A percentile compares a stretch with the other conserved stretches of the same genome.
phyloP scores from a whole-genome alignment of 1,284 basidiomycete species.

The Phellopilus nigrolimitatus region DNA sequence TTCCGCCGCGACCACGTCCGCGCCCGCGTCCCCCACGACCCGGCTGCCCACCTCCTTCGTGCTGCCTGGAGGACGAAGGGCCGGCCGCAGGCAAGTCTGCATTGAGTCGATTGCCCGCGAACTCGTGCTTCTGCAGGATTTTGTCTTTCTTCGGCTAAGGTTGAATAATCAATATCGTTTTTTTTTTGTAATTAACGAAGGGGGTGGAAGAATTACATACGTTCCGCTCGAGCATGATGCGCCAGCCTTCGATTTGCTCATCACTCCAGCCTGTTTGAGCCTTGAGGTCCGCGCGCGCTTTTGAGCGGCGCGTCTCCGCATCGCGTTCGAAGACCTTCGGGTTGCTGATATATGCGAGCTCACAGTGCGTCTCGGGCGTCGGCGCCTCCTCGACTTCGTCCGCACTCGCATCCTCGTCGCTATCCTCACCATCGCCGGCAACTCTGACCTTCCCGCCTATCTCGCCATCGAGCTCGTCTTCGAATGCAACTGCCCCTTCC shows the following conservation, averaged over 20 bases:
- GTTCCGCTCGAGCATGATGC: conserved; percentile 78
- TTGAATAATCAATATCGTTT: not conserved
- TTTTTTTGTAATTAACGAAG: too few relatives aligned
- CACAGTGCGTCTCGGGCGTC: conserved; percentile 56
- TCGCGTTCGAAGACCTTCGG: conserved; percentile 76
- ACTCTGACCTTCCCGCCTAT: conserved; percentile 31
- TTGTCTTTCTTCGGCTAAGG: conserved; percentile 68
- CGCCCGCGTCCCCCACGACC: conserved; percentile 2
- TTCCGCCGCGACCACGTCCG: conserved; percentile 27
- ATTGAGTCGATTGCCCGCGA: conserved; percentile 52
- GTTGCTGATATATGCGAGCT: conserved; percentile 71
- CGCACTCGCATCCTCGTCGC: conserved; percentile 39
- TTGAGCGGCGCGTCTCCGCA: conserved; percentile 61
- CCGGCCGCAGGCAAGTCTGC: conserved; percentile 14
- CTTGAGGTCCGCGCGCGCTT: conserved; percentile 59
- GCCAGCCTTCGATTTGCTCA: conserved; percentile 87
- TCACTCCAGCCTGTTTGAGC: conserved; percentile 67
- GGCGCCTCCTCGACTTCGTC: conserved; percentile 31
- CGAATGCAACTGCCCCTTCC: conserved; percentile 43
- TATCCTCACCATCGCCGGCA: conserved; percentile 57
- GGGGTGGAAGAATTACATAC: too few relatives aligned
- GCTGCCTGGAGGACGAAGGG: not conserved
- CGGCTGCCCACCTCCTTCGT: conserved; percentile 3
- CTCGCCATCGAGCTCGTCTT: conserved; percentile 44
- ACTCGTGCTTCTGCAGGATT: conserved; percentile 68